Evolutionary conservation across 495 filamentous ascomycete species (phyloP).

Genomic region (Collariella sp.): DNA sequence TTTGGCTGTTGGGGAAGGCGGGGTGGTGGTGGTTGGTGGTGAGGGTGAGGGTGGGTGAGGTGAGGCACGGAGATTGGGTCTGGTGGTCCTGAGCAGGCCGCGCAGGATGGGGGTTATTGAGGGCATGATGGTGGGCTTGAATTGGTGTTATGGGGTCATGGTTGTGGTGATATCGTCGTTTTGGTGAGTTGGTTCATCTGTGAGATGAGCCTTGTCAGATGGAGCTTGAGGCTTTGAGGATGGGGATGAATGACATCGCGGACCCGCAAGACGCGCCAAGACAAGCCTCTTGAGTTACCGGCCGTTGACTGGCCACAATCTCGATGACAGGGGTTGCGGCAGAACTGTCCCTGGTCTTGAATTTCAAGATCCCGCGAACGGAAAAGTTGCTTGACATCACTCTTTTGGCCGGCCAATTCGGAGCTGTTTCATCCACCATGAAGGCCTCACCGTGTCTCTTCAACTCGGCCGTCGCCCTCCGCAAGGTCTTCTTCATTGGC

Average conservation of each 20-base stretch:
- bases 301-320: constrained; percentile 13
- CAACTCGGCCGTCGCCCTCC: constrained; percentile 33
- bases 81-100: neutral
- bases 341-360: neutral
- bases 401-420: neutral
- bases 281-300: neutral
- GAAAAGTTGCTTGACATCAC: neutral
- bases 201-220: neutral
- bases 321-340: neutral
- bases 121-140: neutral
- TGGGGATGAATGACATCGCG: neutral
- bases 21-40: neutral
- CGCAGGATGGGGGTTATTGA: constrained; percentile 6
- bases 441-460: constrained; percentile 29
- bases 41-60: neutral
- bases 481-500: constrained; percentile 34
- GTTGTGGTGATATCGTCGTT: neutral
- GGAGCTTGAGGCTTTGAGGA: neutral
- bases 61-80: neutral
- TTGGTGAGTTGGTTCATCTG: neutral
- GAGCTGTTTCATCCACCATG: constrained; percentile 20
- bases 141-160: neutral
- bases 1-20: neutral
- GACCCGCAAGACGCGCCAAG: neutral
- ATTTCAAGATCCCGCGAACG: neutral